Conservation (phyloP, 2,329 filamentous ascomycete species). For the Mycocentrospora acerina region DNA sequence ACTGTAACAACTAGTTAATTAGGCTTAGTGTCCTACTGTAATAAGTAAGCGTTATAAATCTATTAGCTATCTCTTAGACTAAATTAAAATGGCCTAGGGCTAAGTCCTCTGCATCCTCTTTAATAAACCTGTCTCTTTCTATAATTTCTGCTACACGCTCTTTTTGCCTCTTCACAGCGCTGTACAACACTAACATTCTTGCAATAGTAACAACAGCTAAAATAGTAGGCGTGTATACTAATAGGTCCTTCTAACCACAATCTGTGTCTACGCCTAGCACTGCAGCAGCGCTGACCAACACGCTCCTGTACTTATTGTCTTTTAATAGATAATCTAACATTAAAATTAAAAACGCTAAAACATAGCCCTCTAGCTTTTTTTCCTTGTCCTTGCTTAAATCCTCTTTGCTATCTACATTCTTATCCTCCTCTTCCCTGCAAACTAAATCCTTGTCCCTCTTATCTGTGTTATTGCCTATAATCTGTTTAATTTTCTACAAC, state of each 20-base stretch:
- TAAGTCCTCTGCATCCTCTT: background rate
- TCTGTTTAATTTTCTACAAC: no score
- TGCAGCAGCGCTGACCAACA: slow-evolving; percentile 3
- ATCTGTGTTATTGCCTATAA: slow-evolving; percentile 1
- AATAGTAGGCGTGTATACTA: no score
- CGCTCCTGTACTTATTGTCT: slow-evolving; percentile 5
- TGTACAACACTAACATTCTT: no score
- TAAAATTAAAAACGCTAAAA: slow-evolving; percentile 2
- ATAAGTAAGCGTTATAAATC: slow-evolving; percentile 1
- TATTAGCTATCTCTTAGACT: slow-evolving; percentile 1
- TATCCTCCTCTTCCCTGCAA: background rate
- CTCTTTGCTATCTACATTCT: background rate
- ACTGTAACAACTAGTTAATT: slow-evolving; percentile 3
- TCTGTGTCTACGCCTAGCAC: no score
- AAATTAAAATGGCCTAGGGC: slow-evolving; percentile 1
- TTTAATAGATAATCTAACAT: slow-evolving; percentile 3
- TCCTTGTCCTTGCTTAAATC: background rate
- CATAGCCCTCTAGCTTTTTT: background rate
- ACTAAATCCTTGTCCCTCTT: background rate
- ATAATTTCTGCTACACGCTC: no score
- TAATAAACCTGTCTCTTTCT: no score
- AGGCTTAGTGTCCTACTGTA: background rate
- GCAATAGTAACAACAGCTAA: no score
- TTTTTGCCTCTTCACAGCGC: no score
- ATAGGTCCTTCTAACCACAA: no score